phyloP scores from a whole-genome alignment of 2,329 filamentous ascomycete genomes.

The Elsinoe perseae region DNA sequence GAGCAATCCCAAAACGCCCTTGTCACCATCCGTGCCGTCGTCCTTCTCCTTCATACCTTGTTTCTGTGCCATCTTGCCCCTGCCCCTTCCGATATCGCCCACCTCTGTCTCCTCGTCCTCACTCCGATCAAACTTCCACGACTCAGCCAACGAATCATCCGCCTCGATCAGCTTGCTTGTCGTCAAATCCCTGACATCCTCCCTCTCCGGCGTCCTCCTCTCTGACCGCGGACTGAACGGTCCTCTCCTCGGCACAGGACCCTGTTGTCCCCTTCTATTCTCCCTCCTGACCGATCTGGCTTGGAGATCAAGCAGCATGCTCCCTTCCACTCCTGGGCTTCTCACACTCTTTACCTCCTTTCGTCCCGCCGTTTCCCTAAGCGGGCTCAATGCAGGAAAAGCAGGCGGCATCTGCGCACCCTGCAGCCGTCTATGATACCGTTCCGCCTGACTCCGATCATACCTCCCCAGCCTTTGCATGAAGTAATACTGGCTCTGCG shows the following conservation, averaged over 20 bases:
- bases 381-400: slow-evolving; percentile 17
- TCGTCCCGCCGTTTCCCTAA: slow-evolving; percentile 5
- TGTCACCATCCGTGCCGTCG: neutral
- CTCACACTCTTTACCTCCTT: neutral
- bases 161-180: slow-evolving; percentile 20
- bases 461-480: slow-evolving; percentile 47
- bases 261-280: slow-evolving; percentile 6
- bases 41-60: neutral
- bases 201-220: slow-evolving; percentile 6
- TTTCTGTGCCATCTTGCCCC: neutral
- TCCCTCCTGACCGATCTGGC: slow-evolving; percentile 1
- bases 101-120: slow-evolving; percentile 6
- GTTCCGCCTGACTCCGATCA: slow-evolving; percentile 16
- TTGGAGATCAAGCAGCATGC: slow-evolving; percentile 17
- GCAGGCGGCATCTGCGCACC: slow-evolving; percentile 17
- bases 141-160: slow-evolving; percentile 17
- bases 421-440: slow-evolving; percentile 10
- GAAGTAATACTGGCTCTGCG: slow-evolving; percentile 93
- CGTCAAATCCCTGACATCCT: slow-evolving; percentile 14
- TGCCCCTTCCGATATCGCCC: neutral
- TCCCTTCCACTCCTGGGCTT: slow-evolving; percentile 12
- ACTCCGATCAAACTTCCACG: slow-evolving; percentile 18
- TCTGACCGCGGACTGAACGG: neutral
- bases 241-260: neutral
- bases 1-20: slow-evolving; percentile 19